Conservation (phyloP, 148 eudicot species). For the Vaccinium vitisidaea region DNA sequence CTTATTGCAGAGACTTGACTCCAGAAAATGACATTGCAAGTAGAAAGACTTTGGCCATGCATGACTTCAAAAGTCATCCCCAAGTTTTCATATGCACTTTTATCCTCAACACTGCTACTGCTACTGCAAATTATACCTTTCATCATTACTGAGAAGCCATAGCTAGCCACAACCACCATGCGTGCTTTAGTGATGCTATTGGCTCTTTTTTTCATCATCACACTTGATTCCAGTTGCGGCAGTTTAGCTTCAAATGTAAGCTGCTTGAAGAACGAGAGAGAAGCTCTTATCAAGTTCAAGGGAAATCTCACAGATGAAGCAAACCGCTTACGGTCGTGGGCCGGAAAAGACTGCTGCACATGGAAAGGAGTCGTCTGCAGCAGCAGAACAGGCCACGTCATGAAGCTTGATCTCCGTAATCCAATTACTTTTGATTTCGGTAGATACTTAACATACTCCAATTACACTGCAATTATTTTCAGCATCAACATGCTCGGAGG, state of each 20-base stretch:
- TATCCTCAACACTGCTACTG: not conserved
- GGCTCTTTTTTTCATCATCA: not conserved
- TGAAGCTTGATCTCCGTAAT: not conserved
- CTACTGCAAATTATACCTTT: not conserved
- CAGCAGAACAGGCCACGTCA: not conserved
- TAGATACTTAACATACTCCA: no score
- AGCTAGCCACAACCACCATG: not conserved
- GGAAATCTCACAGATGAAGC: not conserved
- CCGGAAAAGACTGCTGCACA: not conserved
- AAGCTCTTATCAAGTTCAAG: not conserved
- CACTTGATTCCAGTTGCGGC: not conserved
- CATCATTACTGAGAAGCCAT: not conserved
- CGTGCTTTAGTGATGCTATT: not conserved
- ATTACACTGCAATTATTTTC: no score
- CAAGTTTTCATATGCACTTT: no score
- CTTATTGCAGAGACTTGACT: no score
- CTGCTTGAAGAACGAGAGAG: not conserved
- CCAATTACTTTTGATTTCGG: no score
- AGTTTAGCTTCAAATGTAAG: not conserved
- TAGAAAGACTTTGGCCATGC: no score
- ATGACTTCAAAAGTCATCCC: no score
- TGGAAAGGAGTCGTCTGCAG: conserved; percentile 5
- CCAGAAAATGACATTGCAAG: no score
- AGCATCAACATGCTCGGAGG: not conserved
- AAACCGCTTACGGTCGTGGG: not conserved